Evolutionary conservation across 257 asterid genomes (phyloP).

Genomic region (Jaltomata sinuosa): DNA sequence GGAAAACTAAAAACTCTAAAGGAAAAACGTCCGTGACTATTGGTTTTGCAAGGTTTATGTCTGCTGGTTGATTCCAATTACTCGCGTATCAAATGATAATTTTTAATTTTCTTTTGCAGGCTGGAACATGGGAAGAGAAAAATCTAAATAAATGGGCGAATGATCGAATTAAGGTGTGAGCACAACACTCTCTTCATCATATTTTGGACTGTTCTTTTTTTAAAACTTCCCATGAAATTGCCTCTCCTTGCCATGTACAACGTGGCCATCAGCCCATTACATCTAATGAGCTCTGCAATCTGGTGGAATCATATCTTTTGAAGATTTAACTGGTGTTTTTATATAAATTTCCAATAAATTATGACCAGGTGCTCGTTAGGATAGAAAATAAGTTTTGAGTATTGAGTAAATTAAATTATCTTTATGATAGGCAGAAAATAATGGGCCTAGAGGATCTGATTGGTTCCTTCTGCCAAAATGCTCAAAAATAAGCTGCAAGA

Average conservation of each 20-base stretch:
- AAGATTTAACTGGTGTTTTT: background rate
- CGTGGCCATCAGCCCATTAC: background rate
- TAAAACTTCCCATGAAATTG: background rate
- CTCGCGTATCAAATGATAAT: background rate
- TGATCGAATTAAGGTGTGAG: constrained; percentile 34
- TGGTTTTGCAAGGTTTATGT: background rate
- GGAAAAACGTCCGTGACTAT: background rate
- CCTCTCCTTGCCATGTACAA: background rate
- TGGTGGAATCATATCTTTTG: background rate
- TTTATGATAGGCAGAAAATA: background rate
- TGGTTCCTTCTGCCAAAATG: background rate
- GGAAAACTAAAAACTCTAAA: background rate
- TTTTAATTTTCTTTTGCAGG: constrained; percentile 19
- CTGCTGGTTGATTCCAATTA: background rate
- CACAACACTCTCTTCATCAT: background rate
- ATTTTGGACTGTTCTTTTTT: background rate
- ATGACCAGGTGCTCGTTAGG: background rate
- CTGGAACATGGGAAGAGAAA: constrained; percentile 55
- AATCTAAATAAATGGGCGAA: constrained; percentile 38
- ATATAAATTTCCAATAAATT: background rate
- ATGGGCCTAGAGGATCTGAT: background rate
- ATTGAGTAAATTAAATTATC: background rate
- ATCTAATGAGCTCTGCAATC: background rate
- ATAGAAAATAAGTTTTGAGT: background rate
- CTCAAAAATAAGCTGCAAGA: background rate